These are phyloP conservation scores for Gymnopilus dilepis DNA, from an alignment of 768 basidiomycete genomes.

Conservation along the genomic window DNA sequence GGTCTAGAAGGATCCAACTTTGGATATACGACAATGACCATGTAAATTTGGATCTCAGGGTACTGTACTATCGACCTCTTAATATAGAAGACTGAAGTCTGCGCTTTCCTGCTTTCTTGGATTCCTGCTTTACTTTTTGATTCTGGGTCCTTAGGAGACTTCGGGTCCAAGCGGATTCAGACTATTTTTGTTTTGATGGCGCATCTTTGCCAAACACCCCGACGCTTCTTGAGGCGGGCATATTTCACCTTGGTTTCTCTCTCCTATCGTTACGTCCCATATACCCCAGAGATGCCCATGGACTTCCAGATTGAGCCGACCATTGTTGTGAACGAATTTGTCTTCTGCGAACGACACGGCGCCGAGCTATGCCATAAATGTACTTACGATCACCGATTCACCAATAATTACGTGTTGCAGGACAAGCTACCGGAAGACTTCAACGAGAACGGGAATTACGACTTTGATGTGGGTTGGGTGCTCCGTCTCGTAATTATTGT, in stretches of 20 bases:
- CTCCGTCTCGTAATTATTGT: neutral
- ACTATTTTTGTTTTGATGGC: constrained; percentile 1
- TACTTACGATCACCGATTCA: constrained; percentile 37
- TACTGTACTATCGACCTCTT: neutral
- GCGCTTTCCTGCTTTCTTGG: neutral
- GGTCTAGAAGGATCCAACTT: constrained; percentile 87
- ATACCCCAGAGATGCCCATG: constrained; percentile 2
- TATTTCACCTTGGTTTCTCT: neutral
- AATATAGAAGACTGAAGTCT: neutral
- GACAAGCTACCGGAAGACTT: constrained; percentile 28
- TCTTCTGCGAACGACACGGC: constrained; percentile 40
- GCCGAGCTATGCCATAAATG: constrained; percentile 37
- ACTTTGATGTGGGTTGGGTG: constrained; percentile 22
- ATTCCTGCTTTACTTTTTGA: too few relatives aligned
- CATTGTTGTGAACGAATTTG: constrained; percentile 38
- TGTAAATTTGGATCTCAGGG: constrained; percentile 36
- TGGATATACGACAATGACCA: constrained; percentile 75
- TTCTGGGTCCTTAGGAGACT: too few relatives aligned
- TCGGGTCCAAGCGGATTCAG: too few relatives aligned
- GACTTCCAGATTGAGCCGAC: constrained; percentile 13
- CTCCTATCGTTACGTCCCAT: neutral
- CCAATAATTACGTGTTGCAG: constrained; percentile 37
- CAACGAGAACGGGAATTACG: constrained; percentile 18
- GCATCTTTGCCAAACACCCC: constrained; percentile 2
- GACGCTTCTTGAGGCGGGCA: neutral